Evolutionary conservation across 106 monocot species (phyloP).

Genomic region (Alisma plantagoaquatica): DNA sequence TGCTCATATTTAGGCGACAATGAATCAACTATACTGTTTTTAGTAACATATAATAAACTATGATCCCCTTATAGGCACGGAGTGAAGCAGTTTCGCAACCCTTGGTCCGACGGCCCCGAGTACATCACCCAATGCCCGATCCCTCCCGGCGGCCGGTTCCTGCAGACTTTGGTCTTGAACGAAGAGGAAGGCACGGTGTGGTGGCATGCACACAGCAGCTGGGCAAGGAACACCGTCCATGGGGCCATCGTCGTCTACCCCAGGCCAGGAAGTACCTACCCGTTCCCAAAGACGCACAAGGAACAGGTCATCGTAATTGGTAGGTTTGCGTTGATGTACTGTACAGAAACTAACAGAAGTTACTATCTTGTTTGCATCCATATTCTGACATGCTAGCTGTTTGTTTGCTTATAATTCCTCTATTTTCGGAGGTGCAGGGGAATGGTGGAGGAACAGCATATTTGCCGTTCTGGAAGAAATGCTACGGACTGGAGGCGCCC

Average conservation of each 20-base stretch:
- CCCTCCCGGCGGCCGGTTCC: constrained; percentile 21
- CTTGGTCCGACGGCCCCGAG: constrained; percentile 47
- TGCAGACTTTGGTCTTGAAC: constrained; percentile 16
- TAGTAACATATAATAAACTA: background rate
- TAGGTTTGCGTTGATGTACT: too few relatives aligned
- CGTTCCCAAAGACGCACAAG: constrained; percentile 32
- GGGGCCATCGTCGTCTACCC: constrained; percentile 41
- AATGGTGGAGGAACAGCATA: constrained; percentile 47
- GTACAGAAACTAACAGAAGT: too few relatives aligned
- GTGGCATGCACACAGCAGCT: constrained; percentile 63
- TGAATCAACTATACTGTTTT: too few relatives aligned
- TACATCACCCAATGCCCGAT: constrained; percentile 53
- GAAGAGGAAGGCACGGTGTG: constrained; percentile 50
- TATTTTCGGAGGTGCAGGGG: too few relatives aligned
- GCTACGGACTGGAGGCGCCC: constrained; percentile 17
- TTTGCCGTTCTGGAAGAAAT: constrained; percentile 4
- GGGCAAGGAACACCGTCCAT: constrained; percentile 27
- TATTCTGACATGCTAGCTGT: too few relatives aligned
- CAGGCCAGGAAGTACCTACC: constrained; percentile 12
- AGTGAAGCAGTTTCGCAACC: constrained; percentile 34
- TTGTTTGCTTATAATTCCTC: too few relatives aligned
- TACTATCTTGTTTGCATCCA: too few relatives aligned
- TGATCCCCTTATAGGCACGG: constrained; percentile 36
- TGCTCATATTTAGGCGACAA: too few relatives aligned
- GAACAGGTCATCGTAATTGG: constrained; percentile 53